A percentile compares a stretch with the other conserved stretches of the same genome.
phyloP scores from a whole-genome alignment of 345 rosid genomes.

The Carallia pectinifolia region DNA sequence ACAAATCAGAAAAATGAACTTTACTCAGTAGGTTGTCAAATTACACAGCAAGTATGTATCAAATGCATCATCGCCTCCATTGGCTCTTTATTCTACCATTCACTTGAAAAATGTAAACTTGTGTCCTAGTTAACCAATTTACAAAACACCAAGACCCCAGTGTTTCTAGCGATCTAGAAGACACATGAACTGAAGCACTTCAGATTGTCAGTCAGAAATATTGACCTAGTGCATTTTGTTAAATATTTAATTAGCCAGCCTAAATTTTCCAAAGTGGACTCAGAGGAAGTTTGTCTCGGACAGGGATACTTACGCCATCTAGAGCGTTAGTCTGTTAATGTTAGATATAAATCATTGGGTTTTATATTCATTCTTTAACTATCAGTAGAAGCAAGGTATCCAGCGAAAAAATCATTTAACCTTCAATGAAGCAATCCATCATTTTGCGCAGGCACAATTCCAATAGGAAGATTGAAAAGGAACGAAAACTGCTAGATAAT shows the following conservation, averaged over 20 bases:
- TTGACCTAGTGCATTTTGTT: neutral
- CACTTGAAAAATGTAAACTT: too few species aligned
- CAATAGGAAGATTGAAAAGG: neutral
- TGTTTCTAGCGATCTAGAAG: too few species aligned
- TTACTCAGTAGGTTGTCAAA: neutral
- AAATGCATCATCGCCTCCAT: neutral
- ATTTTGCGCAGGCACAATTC: neutral
- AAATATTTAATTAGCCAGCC: neutral
- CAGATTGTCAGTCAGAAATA: neutral
- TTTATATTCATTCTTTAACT: neutral
- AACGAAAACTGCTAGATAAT: constrained; percentile 32
- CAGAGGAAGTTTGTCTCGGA: too few species aligned
- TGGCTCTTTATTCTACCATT: too few species aligned
- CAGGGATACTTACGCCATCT: too few species aligned
- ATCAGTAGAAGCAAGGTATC: neutral
- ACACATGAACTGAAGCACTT: neutral
- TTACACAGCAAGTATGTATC: too few species aligned
- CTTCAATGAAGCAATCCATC: constrained; percentile 19
- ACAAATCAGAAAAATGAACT: neutral
- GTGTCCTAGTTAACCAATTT: too few species aligned
- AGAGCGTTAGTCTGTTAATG: constrained; percentile 23
- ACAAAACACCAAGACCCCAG: too few species aligned
- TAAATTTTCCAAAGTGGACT: neutral
- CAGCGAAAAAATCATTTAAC: constrained; percentile 25
- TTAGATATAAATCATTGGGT: too few species aligned